Evolutionary conservation across 2,329 filamentous ascomycete genomes (phyloP).

Genomic region (Trichophyton mentagrophytes): DNA sequence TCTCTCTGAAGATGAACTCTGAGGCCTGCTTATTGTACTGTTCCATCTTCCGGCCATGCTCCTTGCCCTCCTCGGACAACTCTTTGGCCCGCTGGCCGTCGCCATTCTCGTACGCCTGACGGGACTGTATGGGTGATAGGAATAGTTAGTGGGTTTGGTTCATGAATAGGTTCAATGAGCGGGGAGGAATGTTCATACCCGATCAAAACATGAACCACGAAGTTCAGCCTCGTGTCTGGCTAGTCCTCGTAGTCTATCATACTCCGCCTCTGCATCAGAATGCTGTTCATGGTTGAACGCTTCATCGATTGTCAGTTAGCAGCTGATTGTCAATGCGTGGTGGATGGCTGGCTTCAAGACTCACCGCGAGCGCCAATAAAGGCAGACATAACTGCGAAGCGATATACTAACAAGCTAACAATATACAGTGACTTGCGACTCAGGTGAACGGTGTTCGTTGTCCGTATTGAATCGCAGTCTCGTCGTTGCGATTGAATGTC

Average conservation of each 20-base stretch:
- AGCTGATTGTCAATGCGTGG: background rate
- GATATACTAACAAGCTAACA: background rate
- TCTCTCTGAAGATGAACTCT: slow-evolving; percentile 89
- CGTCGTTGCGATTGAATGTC: background rate
- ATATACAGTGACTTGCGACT: background rate
- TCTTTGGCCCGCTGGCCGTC: slow-evolving; percentile 75
- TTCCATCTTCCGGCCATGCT: slow-evolving; percentile 71
- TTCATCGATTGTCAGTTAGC: slow-evolving; percentile 24
- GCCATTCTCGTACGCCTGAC: slow-evolving; percentile 68
- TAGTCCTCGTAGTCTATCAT: slow-evolving; percentile 75
- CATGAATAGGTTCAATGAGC: background rate
- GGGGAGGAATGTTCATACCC: slow-evolving; percentile 35
- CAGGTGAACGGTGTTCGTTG: background rate
- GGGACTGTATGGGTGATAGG: slow-evolving; percentile 39
- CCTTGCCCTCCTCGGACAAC: slow-evolving; percentile 72
- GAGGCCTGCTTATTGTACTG: slow-evolving; percentile 82
- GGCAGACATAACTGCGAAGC: slow-evolving; percentile 23
- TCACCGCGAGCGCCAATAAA: slow-evolving; percentile 30
- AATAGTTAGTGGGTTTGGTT: background rate
- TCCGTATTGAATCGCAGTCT: background rate
- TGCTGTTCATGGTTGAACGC: slow-evolving; percentile 64
- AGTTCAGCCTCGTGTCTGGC: slow-evolving; percentile 70
- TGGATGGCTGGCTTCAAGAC: slow-evolving; percentile 1
- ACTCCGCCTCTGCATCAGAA: slow-evolving; percentile 64
- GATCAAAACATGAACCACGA: slow-evolving; percentile 63